These are phyloP conservation scores for Earliella scabrosa DNA, from an alignment of 1,284 basidiomycete genomes.

Conservation along the genomic window DNA sequence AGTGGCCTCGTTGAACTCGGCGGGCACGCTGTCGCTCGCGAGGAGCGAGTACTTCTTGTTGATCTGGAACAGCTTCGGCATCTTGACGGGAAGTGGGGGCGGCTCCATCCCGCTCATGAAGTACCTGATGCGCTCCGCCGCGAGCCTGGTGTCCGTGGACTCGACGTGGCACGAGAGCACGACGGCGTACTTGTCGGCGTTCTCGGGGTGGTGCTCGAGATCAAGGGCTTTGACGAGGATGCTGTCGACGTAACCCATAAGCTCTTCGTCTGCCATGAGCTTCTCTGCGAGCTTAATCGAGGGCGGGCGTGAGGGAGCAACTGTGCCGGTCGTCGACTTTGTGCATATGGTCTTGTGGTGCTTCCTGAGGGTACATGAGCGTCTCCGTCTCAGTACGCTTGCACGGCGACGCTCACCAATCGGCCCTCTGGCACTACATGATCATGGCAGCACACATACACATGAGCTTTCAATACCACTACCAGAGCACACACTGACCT, in stretches of 20 bases:
- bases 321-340: neutral
- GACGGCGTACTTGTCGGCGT: constrained; percentile 14
- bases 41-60: constrained; percentile 14
- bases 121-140: constrained; percentile 3
- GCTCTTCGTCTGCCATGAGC: constrained; percentile 14
- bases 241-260: constrained; percentile 21
- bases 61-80: constrained; percentile 24
- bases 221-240: constrained; percentile 23
- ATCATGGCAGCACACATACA: neutral
- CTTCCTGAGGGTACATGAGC: constrained; percentile 2
- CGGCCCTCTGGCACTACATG: constrained; percentile 21
- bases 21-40: constrained; percentile 11
- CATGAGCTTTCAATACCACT: neutral
- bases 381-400: neutral
- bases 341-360: constrained; percentile 9
- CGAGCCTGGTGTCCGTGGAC: constrained; percentile 11
- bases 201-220: constrained; percentile 22
- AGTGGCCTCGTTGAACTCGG: constrained; percentile 8
- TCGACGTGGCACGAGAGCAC: constrained; percentile 16
- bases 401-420: constrained; percentile 6
- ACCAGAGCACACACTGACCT: constrained; percentile 1
- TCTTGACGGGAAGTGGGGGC: constrained; percentile 14
- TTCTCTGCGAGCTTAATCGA: constrained; percentile 20
- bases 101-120: constrained; percentile 13
- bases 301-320: neutral